Evolutionary conservation across 352 stramenopile genomes (phyloP).

Genomic region (Phytophthora agathidicida): DNA sequence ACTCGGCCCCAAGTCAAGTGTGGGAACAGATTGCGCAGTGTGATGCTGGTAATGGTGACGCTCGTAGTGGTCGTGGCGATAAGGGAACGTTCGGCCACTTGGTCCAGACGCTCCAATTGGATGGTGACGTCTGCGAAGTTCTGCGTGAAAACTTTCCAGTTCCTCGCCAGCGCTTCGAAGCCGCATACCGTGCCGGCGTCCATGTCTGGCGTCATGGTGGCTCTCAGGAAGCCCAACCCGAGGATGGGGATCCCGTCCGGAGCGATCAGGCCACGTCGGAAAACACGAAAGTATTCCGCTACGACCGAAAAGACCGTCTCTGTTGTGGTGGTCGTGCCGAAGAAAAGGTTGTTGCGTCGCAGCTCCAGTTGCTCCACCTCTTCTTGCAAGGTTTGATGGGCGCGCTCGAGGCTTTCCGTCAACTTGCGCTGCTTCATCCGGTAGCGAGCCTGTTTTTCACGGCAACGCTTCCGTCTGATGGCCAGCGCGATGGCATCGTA

Average conservation of each 20-base stretch:
- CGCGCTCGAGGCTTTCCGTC: no score
- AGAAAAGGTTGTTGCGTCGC: neutral
- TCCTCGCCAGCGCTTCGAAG: neutral
- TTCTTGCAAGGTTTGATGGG: no score
- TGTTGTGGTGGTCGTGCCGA: neutral
- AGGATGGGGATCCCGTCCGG: neutral
- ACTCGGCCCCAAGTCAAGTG: neutral
- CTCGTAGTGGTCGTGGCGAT: neutral
- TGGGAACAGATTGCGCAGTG: neutral
- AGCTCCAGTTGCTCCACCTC: neutral
- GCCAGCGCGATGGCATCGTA: no score
- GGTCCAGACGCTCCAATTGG: neutral
- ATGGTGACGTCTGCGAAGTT: neutral
- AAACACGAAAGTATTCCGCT: slow-evolving; percentile 1
- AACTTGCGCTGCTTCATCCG: no score
- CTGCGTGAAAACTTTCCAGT: slow-evolving; percentile 3
- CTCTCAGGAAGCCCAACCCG: neutral
- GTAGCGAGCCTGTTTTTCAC: no score
- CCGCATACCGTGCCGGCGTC: neutral
- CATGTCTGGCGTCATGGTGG: neutral
- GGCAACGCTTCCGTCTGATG: no score
- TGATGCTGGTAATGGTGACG: neutral
- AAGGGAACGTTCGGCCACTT: neutral
- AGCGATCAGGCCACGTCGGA: neutral
- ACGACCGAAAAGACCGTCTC: slow-evolving; percentile 1